phyloP scores from a whole-genome alignment of 1,139 yeast species.

The Groenewaldozyma sp. region DNA sequence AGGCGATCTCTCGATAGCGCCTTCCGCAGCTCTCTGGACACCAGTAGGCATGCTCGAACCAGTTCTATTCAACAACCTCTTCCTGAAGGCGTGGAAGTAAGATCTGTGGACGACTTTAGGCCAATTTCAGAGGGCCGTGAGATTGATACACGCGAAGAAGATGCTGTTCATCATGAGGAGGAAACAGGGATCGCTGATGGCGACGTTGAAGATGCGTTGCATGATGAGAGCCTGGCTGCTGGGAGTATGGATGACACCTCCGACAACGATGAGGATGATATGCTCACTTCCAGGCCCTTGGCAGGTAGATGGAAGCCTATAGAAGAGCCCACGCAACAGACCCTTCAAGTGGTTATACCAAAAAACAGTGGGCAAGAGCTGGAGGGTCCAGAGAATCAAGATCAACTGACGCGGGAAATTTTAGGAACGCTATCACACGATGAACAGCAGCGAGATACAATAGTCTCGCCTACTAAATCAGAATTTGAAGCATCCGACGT shows the following conservation, averaged over 20 bases:
- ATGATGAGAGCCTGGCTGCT: neutral
- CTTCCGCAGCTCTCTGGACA: constrained; percentile 3
- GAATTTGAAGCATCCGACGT: constrained; percentile 9
- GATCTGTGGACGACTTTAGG: neutral
- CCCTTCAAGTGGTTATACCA: neutral
- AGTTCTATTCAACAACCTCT: neutral
- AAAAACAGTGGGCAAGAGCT: neutral
- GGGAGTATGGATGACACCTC: neutral
- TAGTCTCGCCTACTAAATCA: constrained; percentile 1
- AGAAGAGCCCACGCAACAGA: constrained; percentile 7
- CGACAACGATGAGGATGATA: constrained; percentile 3
- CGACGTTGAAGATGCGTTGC: constrained; percentile 6
- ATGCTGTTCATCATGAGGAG: constrained; percentile 7
- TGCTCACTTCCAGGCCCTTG: constrained; percentile 5
- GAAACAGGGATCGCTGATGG: constrained; percentile 6
- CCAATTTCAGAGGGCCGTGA: neutral
- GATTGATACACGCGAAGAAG: constrained; percentile 8
- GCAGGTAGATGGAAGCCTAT: constrained; percentile 16
- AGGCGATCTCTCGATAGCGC: constrained; percentile 17
- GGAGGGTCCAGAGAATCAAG: neutral
- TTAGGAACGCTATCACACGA: constrained; percentile 14
- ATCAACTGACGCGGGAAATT: constrained; percentile 19
- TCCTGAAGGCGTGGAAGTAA: neutral
- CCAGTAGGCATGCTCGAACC: neutral
- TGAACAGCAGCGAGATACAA: neutral